Base-by-base conservation (phyloP, 257 asterid genomes). In the Nicotiana tomentosiformis region DNA sequence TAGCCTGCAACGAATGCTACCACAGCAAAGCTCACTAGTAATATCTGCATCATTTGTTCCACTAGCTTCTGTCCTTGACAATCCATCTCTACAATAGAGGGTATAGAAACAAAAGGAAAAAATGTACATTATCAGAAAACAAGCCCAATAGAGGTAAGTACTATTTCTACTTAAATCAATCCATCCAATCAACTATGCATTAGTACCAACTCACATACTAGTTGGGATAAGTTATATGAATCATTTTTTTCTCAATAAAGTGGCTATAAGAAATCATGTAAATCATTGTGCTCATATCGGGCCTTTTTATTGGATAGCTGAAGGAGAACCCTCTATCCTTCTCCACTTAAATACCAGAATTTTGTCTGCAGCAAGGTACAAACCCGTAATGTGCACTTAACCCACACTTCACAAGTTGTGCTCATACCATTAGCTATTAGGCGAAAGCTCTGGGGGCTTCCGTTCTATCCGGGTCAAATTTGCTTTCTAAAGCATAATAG, bases 1-100 rank as follows among this genome's bases (percentile, higher is more conserved):
- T 92, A 92, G 74, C 97, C 95, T 5, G 86, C 67, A 83, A 90
- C 39, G 37, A 92, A 92, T 57, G 94, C 97, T 79, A 86, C 91
- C 49, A 84, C 89, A 2, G 93, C 98, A 76, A 90, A 91, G 56
- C 81, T 37, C 53, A 92, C 88, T 86, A 93, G 83, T 86, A 90
- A 37, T 85, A 91, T 79, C 92, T 93, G 97, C 97, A 92, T 93
- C 87, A 92, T 77, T 60, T 91, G 92, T 89, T 93, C 97, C 26
- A 91, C 93, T 33, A 88, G 81, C 92, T 91, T 93, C 74, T 93
- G 98, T 76, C 98, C 97, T 89, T 93, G 93, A 97, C 97, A 93
- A 90, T 93, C 97, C 97, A 93, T 93, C 78, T 46, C 78, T 72
- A 12, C 1, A 72, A 72, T 72, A 20, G 35, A 72, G 0, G 35